These are phyloP conservation scores for Aspergillus fischeri DNA, from an alignment of 2,329 filamentous ascomycete species.

Conservation along the genomic window DNA sequence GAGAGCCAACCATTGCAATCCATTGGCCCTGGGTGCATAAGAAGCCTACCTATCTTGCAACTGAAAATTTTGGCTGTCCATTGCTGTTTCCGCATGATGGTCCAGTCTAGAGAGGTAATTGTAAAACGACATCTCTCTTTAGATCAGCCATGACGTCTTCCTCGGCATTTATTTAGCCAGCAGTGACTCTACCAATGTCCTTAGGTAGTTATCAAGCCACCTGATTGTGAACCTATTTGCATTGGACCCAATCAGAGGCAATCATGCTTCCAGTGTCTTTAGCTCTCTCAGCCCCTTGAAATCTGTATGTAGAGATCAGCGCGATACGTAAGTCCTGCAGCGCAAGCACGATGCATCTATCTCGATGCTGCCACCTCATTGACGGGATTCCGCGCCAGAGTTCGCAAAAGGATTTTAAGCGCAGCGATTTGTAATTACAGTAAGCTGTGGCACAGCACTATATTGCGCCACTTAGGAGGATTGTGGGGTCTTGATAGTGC, in stretches of 20 bases:
- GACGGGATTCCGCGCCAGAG: constrained; percentile 1
- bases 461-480: constrained; percentile 3
- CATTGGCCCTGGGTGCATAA: constrained; percentile 6
- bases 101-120: background rate
- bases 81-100: background rate
- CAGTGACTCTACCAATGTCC: background rate
- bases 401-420: constrained; percentile 4
- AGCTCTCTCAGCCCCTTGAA: background rate
- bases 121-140: background rate
- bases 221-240: background rate
- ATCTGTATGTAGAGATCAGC: background rate
- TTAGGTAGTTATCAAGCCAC: background rate
- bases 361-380: constrained; percentile 5
- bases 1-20: background rate
- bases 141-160: background rate
- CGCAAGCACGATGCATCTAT: constrained; percentile 3
- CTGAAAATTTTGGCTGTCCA: too few relatives aligned
- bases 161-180: background rate
- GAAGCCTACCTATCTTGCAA: too few relatives aligned
- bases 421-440: constrained; percentile 1
- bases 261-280: background rate
- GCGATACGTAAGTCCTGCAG: constrained; percentile 3
- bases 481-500: background rate
- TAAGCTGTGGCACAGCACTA: constrained; percentile 9
- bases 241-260: background rate